Base-by-base conservation (phyloP, 345 rosid genomes). In the Camelina laxa region DNA sequence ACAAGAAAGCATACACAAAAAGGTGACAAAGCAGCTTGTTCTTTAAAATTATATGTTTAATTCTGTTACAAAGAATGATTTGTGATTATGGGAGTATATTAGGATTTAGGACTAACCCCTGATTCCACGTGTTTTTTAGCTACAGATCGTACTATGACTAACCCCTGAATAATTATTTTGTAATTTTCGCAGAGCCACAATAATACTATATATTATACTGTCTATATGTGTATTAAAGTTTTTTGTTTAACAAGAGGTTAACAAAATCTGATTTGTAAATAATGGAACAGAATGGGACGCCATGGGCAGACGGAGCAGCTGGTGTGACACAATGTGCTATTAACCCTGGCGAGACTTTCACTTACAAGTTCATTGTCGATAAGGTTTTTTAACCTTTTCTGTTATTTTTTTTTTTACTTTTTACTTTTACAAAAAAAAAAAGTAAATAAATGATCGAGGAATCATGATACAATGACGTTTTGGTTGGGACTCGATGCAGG, bases 231-330 rank as follows among this genome's bases (percentile, higher is more conserved):
- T 35, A 35, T 3, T 19, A 10, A 61, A 39, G 19, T 2, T 10
- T 36, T 35, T 35, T 30, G 5, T 30, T 31, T 31, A n/a, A 44
- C 15, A 22, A 30, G 21, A 4, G 9, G 5, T 64, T 44, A 65
- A 20, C 12, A 45, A 57, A 48, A 64, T 22, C 21, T 4, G 19
- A 12, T 2, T 9, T 51, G 38, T 59, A 24, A 41, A 36, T 11
- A 7, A 24, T 76, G 75, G 16, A 55, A 62, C 22, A 77, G 65
- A 50, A 19, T 2, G 95, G 97, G 57, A 86, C 96, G 0, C 97
- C 97, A 4, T 91, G 98, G 98, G 86, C 92, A 2, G 98, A 93
- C 72, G 98, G 98, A 22, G 86, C 98, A 48, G 93, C 91, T 3
- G 77, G 89, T 69, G 80, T 93, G 70, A 85, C 98, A 0, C 98